Evolutionary conservation across 768 basidiomycete genomes (phyloP), one percentile per base, ranked within the genome.

Genomic region (Hericium coralloides): DNA sequence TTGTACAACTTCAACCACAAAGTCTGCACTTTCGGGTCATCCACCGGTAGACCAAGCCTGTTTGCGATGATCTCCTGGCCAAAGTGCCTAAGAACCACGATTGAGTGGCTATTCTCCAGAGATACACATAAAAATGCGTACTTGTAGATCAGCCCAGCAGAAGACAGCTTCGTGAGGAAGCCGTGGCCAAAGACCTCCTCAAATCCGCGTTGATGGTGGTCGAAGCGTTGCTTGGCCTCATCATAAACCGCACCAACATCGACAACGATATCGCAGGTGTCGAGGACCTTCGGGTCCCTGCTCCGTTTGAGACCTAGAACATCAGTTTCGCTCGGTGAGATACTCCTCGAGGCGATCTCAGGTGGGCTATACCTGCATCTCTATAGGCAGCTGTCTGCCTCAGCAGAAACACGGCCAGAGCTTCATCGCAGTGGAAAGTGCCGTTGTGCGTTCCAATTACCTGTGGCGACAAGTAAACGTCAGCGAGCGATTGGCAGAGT

Each of bases 201-300:
- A 70, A 99, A 99, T 0, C 89, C 94, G 43, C 95, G 83, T 66
- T 99, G 95, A 67, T 99, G 95, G 67, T 99, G 95, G 70, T 99
- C 95, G 69, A 92, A 99, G 39, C 87, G 79, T 54, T 86, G 81
- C 55, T 77, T 82, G 58, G 73, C 73, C 65, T 85, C 82, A 55
- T 95, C 92, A 69, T 98, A 99, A 22, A 89, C 79, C 6, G 89
- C 94, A 10, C 97, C 95, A 52, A 99, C 94, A 67, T 99, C 95
- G 22, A 98, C 92, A 31, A 99, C 90, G 66, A 99, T 93, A 68
- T 94, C 87, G 69, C 95, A 94, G 6, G 82, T 76, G 58, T 84
- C 84, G 37, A 95, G 78, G 15, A 84, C 63, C 12, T 74, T 76
- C 4, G 86, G 84, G 66, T 92, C 87, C 43, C 92, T 80, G 41